Base-by-base conservation (phyloP, 805 yeast species). In the Saccharomycopsis lassenensis region DNA sequence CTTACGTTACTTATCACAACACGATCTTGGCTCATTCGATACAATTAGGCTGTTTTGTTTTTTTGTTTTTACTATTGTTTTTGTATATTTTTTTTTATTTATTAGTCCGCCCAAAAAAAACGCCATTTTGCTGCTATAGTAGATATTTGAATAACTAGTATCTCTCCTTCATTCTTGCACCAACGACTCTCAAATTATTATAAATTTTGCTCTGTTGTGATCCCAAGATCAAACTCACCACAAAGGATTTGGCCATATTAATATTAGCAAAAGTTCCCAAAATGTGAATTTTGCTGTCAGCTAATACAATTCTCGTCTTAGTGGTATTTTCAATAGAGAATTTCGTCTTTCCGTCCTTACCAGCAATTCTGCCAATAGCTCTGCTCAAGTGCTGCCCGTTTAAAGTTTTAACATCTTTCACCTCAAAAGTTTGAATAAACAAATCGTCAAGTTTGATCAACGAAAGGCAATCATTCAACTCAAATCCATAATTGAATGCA, bases 341-440 rank as follows among this genome's bases (percentile, higher is more conserved):
- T 63, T 89, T 91, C 44, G 97, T 91, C 61, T 87, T 89, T 54
- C 99, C 99, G 56, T 91, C 99, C 56, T 91, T 93, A 59, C 99
- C 99, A 10, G 99, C 98, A 59, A 91, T 91, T 70, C 99, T 85
- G 53, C 98, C 99, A 56, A 91, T 91, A 5, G 99, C 98, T 70
- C 99, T 79, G 35, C 95, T 81, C 56, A 91, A 67, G 71, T 91
- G 98, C 61, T 91, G 98, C 19, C 97, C 98, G 20, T 75, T 77
- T 48, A 91, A 65, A 4, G 96, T 89, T 61, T 91, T 93, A 40
- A 91, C 96, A 59, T 91, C 99, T 57, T 91, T 91, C 50, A 91
- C 71, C 57, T 91, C 99, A 55, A 91, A 91, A 4, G 97, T 85
- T 61, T 91, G 98, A 46, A 91, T 87, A 64, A 87, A 91, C 46